Conservation (phyloP, 192 early-diverging fungal genomes). For the Entomortierella beljakovae region DNA sequence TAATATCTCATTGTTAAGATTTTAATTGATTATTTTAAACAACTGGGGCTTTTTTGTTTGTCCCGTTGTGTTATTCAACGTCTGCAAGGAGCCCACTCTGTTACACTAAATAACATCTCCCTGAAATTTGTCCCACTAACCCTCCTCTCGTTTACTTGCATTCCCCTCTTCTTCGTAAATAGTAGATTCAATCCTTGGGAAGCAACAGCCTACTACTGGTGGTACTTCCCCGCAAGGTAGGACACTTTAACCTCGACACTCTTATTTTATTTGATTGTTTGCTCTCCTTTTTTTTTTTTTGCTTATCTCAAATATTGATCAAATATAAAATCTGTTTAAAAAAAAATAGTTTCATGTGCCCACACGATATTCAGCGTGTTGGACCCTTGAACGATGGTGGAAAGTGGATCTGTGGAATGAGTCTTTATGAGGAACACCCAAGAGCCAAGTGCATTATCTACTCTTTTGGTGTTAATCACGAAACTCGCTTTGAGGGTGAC, state of each 20-base stretch:
- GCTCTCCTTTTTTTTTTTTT: not conserved
- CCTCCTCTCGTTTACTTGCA: not conserved
- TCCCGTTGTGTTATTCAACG: no score
- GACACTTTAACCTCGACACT: not conserved
- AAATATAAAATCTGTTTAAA: no score
- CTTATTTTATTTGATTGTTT: not conserved
- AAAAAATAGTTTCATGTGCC: slow-evolving; percentile 21
- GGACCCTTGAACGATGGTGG: slow-evolving; percentile 49
- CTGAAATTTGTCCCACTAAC: no score
- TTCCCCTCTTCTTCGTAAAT: not conserved
- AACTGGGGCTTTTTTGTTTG: no score
- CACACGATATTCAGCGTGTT: slow-evolving; percentile 46
- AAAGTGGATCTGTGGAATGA: slow-evolving; percentile 26
- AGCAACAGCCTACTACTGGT: slow-evolving; percentile 26
- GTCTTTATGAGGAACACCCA: slow-evolving; percentile 42
- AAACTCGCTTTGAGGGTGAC: slow-evolving; percentile 45
- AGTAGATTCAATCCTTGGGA: slow-evolving; percentile 32
- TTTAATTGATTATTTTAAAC: no score
- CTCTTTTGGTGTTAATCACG: slow-evolving; percentile 48
- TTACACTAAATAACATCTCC: no score
- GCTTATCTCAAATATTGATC: not conserved
- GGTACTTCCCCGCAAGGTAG: slow-evolving; percentile 49
- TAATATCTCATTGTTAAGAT: no score
- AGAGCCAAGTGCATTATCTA: slow-evolving; percentile 46
- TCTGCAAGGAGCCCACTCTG: no score